These are phyloP conservation scores for Tothia fuscella DNA, from an alignment of 2,329 filamentous ascomycete species.

Conservation along the genomic window DNA sequence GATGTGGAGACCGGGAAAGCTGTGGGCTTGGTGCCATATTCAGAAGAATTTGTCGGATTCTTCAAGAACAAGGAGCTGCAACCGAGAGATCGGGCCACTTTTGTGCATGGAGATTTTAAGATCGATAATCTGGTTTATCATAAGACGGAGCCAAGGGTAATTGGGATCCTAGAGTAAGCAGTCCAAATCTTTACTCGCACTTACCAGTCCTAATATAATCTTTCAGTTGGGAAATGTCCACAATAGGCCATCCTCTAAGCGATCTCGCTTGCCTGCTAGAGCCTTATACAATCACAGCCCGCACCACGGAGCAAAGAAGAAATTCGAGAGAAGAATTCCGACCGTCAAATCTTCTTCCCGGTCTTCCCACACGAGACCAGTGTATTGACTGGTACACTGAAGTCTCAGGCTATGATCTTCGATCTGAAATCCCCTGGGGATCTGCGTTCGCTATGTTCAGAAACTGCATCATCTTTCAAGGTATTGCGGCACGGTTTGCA, in stretches of 20 bases:
- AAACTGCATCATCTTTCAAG: slow-evolving; percentile 56
- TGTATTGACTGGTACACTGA: slow-evolving; percentile 51
- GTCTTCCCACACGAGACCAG: slow-evolving; percentile 46
- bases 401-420: slow-evolving; percentile 55
- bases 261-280: slow-evolving; percentile 64
- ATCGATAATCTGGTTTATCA: slow-evolving; percentile 52
- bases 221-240: slow-evolving; percentile 78
- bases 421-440: slow-evolving; percentile 44
- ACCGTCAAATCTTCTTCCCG: slow-evolving; percentile 27
- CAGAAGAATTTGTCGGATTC: slow-evolving; percentile 60
- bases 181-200: background rate
- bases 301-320: slow-evolving; percentile 40
- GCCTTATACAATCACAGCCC: slow-evolving; percentile 23
- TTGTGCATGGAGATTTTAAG: slow-evolving; percentile 91
- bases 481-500: slow-evolving; percentile 76
- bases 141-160: slow-evolving; percentile 66
- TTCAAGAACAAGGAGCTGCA: slow-evolving; percentile 54
- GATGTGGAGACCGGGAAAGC: slow-evolving; percentile 61
- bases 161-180: slow-evolving; percentile 69
- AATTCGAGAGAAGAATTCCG: slow-evolving; percentile 7
- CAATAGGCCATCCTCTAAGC: slow-evolving; percentile 75
- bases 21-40: slow-evolving; percentile 67
- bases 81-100: slow-evolving; percentile 58
- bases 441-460: slow-evolving; percentile 47
- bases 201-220: background rate